Base-by-base conservation (phyloP, 805 yeast species). In the Jamesozyma hellenica region DNA sequence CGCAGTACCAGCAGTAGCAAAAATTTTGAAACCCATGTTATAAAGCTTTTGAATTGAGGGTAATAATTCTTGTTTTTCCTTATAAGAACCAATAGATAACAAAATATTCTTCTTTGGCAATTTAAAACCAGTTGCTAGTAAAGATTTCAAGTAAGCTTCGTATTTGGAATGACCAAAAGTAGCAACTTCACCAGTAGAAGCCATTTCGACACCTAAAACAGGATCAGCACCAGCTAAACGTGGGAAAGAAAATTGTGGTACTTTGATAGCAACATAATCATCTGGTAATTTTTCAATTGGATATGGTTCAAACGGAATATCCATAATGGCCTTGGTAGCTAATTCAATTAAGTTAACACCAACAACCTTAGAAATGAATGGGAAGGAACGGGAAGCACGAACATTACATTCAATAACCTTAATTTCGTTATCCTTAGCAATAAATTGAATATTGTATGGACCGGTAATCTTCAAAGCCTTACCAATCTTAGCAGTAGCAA, bases 381-480 rank as follows among this genome's bases (percentile, higher is more conserved):
- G 98, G 85, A 86, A 88, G 14, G 97, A 90, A 64, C 98, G 83
- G n/a, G 97, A 90, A 28, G 98, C 98, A 68, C 98, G 83, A 42
- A 90, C 95, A 60, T 90, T 90, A 75, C 98, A 90, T 69, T 90
- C 98, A 60, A 90, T 90, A 40, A 90, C 98, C 77, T 92, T 92
- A 64, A 90, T 86, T 53, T 86, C 95, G 53, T 85, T 83, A 64
- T 88, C 87, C 68, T 87, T 84, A 45, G 96, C 95, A 34, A 90
- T 92, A 63, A 90, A 84, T 68, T 90, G 98, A 62, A 90, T 90
- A 68, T 90, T 90, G 71, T 77, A 90, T 38, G 98, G 98, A 63
- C 98, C 98, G 48, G 96, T 88, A 42, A 90, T 87, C 59, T 87
- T 85, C 66, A 87, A 75, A 32, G 97, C 97, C 54, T 79, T 74